Evolutionary conservation across 192 early-diverging fungal species (phyloP).

Genomic region (Glomus cerebriforme): DNA sequence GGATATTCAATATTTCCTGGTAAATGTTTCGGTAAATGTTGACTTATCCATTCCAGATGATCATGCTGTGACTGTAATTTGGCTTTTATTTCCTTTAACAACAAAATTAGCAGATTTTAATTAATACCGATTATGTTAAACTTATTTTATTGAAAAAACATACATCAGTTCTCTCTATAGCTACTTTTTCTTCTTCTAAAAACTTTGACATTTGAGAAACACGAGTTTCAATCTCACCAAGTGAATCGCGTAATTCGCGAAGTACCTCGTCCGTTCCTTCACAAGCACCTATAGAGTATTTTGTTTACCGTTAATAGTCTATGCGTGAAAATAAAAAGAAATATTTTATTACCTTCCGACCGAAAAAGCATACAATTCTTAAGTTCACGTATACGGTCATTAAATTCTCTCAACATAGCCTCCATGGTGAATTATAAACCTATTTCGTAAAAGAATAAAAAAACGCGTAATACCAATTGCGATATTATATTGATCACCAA

Average conservation of each 20-base stretch:
- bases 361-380: slow-evolving; percentile 12
- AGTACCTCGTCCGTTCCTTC: not conserved
- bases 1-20: slow-evolving; percentile 8
- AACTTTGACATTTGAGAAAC: slow-evolving; percentile 20
- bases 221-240: slow-evolving; percentile 19
- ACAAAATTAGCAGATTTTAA: not conserved
- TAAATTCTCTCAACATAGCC: slow-evolving; percentile 17
- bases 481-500: too few species aligned
- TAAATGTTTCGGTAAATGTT: slow-evolving; percentile 26
- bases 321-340: not conserved
- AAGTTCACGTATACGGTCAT: slow-evolving; percentile 8
- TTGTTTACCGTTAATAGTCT: not conserved
- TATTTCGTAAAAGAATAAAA: too few species aligned
- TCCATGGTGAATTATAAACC: slow-evolving; percentile 1
- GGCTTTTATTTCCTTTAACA: slow-evolving; percentile 15
- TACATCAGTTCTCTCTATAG: slow-evolving; percentile 12
- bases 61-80: slow-evolving; percentile 18
- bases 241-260: not conserved
- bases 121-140: too few species aligned
- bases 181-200: slow-evolving; percentile 17
- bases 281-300: not conserved
- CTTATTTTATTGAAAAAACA: not conserved
- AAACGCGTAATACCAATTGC: too few species aligned
- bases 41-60: not conserved
- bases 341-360: not conserved